Conservation (phyloP, 129 eudicot genomes). For the Cynara cardunculus region DNA sequence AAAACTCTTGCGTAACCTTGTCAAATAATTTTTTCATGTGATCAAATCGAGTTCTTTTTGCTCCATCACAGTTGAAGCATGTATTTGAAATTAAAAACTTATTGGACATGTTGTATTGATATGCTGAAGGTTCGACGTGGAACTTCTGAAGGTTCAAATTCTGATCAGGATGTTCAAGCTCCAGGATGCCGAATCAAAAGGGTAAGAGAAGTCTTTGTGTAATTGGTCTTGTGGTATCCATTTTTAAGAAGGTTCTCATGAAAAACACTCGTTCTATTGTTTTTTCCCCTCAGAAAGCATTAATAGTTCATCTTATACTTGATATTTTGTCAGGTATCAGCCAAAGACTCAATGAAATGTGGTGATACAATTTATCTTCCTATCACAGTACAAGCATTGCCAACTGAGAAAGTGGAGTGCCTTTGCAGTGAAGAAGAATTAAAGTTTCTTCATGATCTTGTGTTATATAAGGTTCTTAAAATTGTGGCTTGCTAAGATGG, state of each 20-base stretch:
- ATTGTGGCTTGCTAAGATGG: neutral
- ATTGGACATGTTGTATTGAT: neutral
- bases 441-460: slow-evolving; percentile 67
- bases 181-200: slow-evolving; percentile 47
- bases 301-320: neutral
- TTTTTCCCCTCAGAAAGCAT: neutral
- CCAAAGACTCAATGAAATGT: slow-evolving; percentile 66
- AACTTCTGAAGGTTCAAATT: slow-evolving; percentile 17
- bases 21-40: neutral
- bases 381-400: slow-evolving; percentile 47
- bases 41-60: neutral
- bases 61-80: neutral
- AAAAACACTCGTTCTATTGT: neutral
- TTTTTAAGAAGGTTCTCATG: neutral
- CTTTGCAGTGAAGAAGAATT: slow-evolving; percentile 54
- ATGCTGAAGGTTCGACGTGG: slow-evolving; percentile 68
- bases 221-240: neutral
- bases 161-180: slow-evolving; percentile 25
- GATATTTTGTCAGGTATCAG: slow-evolving; percentile 54
- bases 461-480: slow-evolving; percentile 72
- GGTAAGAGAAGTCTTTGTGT: slow-evolving; percentile 31
- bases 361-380: slow-evolving; percentile 92
- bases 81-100: neutral
- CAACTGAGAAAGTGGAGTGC: slow-evolving; percentile 36
- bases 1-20: neutral